Conservation (phyloP, 345 rosid genomes). For the Linum tenue region DNA sequence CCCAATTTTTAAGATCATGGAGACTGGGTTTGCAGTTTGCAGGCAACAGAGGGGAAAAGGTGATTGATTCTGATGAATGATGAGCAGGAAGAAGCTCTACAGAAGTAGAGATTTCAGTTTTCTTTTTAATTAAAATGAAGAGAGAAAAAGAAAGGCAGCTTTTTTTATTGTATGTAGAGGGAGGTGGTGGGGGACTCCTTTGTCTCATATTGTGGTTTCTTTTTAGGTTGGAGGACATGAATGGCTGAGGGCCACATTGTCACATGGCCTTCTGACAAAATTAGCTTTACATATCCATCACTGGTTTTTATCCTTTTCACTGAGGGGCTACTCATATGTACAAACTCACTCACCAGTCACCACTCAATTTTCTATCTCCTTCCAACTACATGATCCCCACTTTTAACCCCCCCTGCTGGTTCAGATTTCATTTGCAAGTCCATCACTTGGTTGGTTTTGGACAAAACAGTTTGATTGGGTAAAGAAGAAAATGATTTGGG, state of each 20-base stretch:
- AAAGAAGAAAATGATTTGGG: no score
- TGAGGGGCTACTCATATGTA: no score
- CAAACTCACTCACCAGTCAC: no score
- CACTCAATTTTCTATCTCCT: no score
- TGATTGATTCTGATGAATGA: background rate
- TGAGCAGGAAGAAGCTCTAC: background rate
- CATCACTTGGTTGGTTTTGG: no score
- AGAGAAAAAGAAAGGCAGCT: constrained; percentile 33
- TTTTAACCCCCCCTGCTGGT: no score
- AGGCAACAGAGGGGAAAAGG: constrained; percentile 2
- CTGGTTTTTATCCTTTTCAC: no score
- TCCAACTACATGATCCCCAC: no score
- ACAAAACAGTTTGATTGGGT: no score
- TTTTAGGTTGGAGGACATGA: constrained; percentile 37
- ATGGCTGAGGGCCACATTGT: constrained; percentile 37
- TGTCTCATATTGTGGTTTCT: constrained; percentile 54
- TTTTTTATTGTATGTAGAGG: constrained; percentile 1
- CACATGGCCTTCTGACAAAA: constrained; percentile 51
- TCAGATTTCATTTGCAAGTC: no score
- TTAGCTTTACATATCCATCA: no score
- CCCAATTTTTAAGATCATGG: constrained; percentile 17
- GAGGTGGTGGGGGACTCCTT: constrained; percentile 25
- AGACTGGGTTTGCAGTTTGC: background rate
- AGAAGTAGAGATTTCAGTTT: constrained; percentile 14
- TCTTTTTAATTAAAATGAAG: constrained; percentile 21